Evolutionary conservation across 768 basidiomycete genomes (phyloP).

Genomic region (Tulasnella sp.): DNA sequence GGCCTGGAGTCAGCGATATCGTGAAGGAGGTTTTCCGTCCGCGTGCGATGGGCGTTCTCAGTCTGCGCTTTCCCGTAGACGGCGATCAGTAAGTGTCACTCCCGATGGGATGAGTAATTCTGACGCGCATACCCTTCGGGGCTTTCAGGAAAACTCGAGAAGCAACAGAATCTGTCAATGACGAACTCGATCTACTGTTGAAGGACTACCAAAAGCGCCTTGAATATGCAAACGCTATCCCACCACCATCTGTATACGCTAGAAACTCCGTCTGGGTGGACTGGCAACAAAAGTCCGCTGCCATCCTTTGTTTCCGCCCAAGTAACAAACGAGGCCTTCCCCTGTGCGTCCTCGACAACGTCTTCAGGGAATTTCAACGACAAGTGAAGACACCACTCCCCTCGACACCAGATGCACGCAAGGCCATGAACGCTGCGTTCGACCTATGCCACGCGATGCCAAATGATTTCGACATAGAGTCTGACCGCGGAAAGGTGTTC

Average conservation of each 20-base stretch:
- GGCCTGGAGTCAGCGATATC: no score
- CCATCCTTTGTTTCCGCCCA: constrained; percentile 9
- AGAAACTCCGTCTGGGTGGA: not conserved
- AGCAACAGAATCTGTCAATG: no score
- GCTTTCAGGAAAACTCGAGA: no score
- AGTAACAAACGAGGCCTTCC: not conserved
- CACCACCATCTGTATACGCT: not conserved
- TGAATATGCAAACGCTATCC: not conserved
- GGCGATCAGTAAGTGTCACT: no score
- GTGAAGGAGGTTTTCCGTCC: no score
- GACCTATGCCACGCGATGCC: not conserved
- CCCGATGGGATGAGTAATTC: no score
- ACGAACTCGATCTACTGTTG: not conserved
- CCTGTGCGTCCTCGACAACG: not conserved
- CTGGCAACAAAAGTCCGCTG: not conserved
- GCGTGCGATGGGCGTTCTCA: no score
- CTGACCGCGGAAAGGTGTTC: not conserved
- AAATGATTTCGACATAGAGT: not conserved
- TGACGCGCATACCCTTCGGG: no score
- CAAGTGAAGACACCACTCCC: not conserved
- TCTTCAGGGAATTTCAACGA: constrained; percentile 10
- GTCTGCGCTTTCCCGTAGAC: no score
- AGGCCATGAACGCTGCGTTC: not conserved
- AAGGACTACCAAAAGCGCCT: not conserved
- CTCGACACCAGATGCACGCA: not conserved